Evolutionary conservation across 2,329 filamentous ascomycete genomes (phyloP).

Genomic region (Trichoderma atroviride): DNA sequence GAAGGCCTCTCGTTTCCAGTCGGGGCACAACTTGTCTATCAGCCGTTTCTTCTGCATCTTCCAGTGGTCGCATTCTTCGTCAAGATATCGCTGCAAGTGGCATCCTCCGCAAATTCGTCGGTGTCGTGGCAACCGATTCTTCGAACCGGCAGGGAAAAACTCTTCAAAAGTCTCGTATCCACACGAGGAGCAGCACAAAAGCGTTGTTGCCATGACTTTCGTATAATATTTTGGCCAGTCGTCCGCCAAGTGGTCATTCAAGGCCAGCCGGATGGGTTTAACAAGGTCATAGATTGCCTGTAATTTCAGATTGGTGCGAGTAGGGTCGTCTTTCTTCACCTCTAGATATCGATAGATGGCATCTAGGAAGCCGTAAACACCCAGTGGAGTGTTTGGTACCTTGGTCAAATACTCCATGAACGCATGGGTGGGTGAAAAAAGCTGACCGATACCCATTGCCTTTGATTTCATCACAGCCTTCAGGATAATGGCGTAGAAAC

Average conservation of each 20-base stretch:
- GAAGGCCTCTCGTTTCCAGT: slow-evolving; percentile 34
- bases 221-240: slow-evolving; percentile 36
- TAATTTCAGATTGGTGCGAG: slow-evolving; percentile 23
- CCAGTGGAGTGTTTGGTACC: slow-evolving; percentile 37
- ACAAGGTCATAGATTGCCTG: slow-evolving; percentile 39
- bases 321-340: slow-evolving; percentile 11
- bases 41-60: slow-evolving; percentile 30
- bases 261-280: slow-evolving; percentile 37
- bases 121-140: slow-evolving; percentile 23
- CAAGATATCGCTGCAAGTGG: slow-evolving; percentile 35
- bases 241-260: slow-evolving; percentile 29
- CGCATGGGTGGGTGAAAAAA: slow-evolving; percentile 38
- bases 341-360: slow-evolving; percentile 39
- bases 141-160: slow-evolving; percentile 33
- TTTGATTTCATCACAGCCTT: slow-evolving; percentile 41
- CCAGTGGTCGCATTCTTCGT: slow-evolving; percentile 38
- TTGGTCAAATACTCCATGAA: slow-evolving; percentile 37
- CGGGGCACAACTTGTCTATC: slow-evolving; percentile 34
- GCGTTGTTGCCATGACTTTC: slow-evolving; percentile 31
- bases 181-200: slow-evolving; percentile 41
- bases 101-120: slow-evolving; percentile 38
- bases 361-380: slow-evolving; percentile 39
- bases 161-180: slow-evolving; percentile 40
- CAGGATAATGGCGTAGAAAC: slow-evolving; percentile 40
- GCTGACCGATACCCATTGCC: slow-evolving; percentile 35